Percentiles rank a stretch among this genome's conserved stretches.
These are phyloP conservation scores for Cryphonectria naterciae DNA, from an alignment of 2,329 filamentous ascomycete species.

Conservation along the genomic window DNA sequence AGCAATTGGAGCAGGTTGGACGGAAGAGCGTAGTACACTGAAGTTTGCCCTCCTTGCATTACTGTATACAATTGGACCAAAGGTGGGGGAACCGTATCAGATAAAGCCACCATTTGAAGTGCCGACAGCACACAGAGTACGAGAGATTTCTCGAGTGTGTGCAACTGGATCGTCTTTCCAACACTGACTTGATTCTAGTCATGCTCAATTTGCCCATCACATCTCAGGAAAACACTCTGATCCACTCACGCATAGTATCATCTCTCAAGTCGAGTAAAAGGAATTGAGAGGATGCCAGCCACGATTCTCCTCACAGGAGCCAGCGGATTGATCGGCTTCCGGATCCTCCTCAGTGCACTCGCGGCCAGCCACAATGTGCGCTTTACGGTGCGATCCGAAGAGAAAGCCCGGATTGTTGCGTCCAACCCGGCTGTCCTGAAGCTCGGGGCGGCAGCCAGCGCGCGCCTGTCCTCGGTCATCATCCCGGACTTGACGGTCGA, in stretches of 20 bases:
- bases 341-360: conserved; percentile 34
- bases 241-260: neutral
- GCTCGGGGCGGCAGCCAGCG: conserved; percentile 17
- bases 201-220: too few species aligned
- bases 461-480: conserved; percentile 32
- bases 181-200: too few species aligned
- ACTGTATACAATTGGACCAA: too few species aligned
- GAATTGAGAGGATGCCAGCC: conserved; percentile 18
- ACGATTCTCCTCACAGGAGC: conserved; percentile 36
- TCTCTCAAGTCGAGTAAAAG: neutral
- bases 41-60: too few species aligned
- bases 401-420: conserved; percentile 32
- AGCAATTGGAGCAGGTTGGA: too few species aligned
- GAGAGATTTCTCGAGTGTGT: too few species aligned
- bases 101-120: too few species aligned
- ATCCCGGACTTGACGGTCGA: conserved; percentile 34
- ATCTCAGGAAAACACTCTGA: too few species aligned
- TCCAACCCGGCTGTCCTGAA: conserved; percentile 34
- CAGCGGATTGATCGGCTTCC: conserved; percentile 37
- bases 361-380: conserved; percentile 35
- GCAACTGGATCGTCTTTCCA: too few species aligned
- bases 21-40: too few species aligned
- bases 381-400: conserved; percentile 34
- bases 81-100: too few species aligned
- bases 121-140: too few species aligned